These are phyloP conservation scores for Boletus bicolor DNA, from an alignment of 768 basidiomycete species.

Conservation along the genomic window DNA sequence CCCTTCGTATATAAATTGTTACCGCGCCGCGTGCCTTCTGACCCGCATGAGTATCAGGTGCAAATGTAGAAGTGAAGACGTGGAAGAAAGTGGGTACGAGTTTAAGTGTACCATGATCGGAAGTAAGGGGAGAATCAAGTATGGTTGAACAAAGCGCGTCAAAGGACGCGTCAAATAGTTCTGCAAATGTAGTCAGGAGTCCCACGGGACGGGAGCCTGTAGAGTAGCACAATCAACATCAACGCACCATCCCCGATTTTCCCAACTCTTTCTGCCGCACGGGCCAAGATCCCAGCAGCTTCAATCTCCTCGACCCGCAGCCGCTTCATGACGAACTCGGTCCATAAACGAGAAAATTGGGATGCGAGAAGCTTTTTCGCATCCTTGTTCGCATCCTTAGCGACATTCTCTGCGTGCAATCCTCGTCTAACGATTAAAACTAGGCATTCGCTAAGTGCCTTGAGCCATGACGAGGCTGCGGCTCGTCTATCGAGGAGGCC, in stretches of 20 bases:
- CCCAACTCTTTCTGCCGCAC: slow-evolving; percentile 42
- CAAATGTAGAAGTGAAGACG: slow-evolving; percentile 40
- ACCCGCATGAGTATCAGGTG: slow-evolving; percentile 10
- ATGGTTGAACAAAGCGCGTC: slow-evolving; percentile 33
- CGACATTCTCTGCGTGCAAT: slow-evolving; percentile 1
- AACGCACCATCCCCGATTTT: slow-evolving; percentile 41
- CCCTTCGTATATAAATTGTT: slow-evolving; percentile 12
- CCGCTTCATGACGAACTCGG: slow-evolving; percentile 40
- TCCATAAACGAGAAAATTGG: slow-evolving; percentile 49
- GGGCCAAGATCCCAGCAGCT: slow-evolving; percentile 44
- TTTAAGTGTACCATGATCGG: neutral
- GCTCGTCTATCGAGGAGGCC: slow-evolving; percentile 24
- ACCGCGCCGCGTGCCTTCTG: slow-evolving; percentile 12
- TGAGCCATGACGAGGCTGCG: slow-evolving; percentile 54
- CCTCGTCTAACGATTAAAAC: slow-evolving; percentile 48
- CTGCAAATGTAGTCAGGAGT: slow-evolving; percentile 23
- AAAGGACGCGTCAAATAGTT: slow-evolving; percentile 52
- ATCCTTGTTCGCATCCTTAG: neutral
- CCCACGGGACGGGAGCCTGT: slow-evolving; percentile 24
- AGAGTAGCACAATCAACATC: slow-evolving; percentile 18
- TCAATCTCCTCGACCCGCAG: slow-evolving; percentile 46
- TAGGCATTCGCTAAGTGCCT: slow-evolving; percentile 68
- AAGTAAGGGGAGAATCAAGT: neutral
- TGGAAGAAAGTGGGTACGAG: slow-evolving; percentile 48
- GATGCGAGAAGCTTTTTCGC: slow-evolving; percentile 36